Conservation (phyloP, 1,284 basidiomycete species). For the Ganoderma lucidum region DNA sequence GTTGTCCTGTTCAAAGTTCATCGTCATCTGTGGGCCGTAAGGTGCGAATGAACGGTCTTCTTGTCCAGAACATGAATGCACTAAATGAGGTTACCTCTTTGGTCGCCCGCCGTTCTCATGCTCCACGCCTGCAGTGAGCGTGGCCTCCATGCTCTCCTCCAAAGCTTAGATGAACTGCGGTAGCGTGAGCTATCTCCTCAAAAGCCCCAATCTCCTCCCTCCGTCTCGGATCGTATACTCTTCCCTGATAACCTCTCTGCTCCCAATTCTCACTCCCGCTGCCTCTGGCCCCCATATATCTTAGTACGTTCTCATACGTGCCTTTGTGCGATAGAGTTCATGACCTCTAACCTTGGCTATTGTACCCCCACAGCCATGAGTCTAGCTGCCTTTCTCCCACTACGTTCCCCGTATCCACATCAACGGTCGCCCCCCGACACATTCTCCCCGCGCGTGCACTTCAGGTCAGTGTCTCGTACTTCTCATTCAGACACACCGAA, state of each 20-base stretch:
- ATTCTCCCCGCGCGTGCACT: slow-evolving; percentile 6
- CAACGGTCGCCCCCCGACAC: slow-evolving; percentile 11
- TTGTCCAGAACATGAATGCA: slow-evolving; percentile 22
- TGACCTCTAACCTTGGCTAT: slow-evolving; percentile 2
- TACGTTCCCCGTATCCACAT: slow-evolving; percentile 5
- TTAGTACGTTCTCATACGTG: neutral
- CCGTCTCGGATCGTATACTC: slow-evolving; percentile 11
- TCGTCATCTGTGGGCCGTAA: slow-evolving; percentile 16
- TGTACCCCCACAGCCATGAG: slow-evolving; percentile 11
- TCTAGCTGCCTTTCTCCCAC: slow-evolving; percentile 4
- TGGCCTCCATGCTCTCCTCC: slow-evolving; percentile 15
- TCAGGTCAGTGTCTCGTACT: slow-evolving; percentile 10
- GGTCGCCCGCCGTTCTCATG: slow-evolving; percentile 28
- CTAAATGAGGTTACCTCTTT: slow-evolving; percentile 20
- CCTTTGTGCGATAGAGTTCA: slow-evolving; percentile 7
- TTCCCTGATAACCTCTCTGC: slow-evolving; percentile 3
- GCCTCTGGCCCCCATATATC: neutral
- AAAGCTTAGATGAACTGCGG: slow-evolving; percentile 22
- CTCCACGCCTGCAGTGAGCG: slow-evolving; percentile 19
- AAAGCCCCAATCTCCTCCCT: slow-evolving; percentile 14
- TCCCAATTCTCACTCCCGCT: neutral
- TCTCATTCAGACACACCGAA: neutral
- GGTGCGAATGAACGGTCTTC: slow-evolving; percentile 29
- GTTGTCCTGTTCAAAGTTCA: slow-evolving; percentile 22
- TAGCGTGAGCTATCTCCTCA: slow-evolving; percentile 24